phyloP scores from a whole-genome alignment of 2,329 filamentous ascomycete genomes.

The Pseudonectria foliicola region DNA sequence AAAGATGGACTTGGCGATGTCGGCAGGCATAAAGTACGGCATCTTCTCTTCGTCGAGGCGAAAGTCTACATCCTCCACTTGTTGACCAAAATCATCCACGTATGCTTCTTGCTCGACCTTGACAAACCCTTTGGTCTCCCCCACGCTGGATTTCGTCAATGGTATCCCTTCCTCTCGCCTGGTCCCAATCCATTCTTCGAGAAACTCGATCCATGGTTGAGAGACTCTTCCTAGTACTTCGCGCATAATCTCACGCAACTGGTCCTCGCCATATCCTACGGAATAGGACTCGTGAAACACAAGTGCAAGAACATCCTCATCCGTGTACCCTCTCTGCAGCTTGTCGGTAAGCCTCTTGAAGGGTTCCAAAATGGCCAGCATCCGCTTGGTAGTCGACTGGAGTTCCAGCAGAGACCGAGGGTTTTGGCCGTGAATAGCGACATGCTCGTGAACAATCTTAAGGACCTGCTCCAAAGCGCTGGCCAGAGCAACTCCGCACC shows the following conservation, averaged over 20 bases:
- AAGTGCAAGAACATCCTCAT: constrained; percentile 55
- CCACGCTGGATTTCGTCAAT: constrained; percentile 39
- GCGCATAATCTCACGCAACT: constrained; percentile 57
- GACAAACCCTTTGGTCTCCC: constrained; percentile 51
- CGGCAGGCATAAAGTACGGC: constrained; percentile 63
- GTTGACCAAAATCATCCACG: constrained; percentile 52
- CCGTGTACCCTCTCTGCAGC: constrained; percentile 37
- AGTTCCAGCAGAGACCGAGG: constrained; percentile 46
- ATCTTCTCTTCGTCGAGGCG: constrained; percentile 57
- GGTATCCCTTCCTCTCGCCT: constrained; percentile 49
- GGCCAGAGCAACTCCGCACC: constrained; percentile 45
- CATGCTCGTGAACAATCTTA: constrained; percentile 40
- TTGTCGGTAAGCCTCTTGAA: constrained; percentile 44
- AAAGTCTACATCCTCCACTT: constrained; percentile 53
- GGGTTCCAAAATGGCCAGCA: constrained; percentile 42
- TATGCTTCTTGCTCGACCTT: constrained; percentile 47
- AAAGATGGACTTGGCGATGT: constrained; percentile 66
- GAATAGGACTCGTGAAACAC: constrained; percentile 56
- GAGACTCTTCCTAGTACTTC: constrained; percentile 59
- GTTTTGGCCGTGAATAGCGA: constrained; percentile 35
- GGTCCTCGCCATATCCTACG: constrained; percentile 55
- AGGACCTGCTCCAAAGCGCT: constrained; percentile 43
- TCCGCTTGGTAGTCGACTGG: constrained; percentile 41
- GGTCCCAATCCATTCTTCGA: constrained; percentile 71
- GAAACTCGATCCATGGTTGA: constrained; percentile 58